Conservation (phyloP, 371 early-diverging fungal species). For the Sporodiniella umbellata region DNA sequence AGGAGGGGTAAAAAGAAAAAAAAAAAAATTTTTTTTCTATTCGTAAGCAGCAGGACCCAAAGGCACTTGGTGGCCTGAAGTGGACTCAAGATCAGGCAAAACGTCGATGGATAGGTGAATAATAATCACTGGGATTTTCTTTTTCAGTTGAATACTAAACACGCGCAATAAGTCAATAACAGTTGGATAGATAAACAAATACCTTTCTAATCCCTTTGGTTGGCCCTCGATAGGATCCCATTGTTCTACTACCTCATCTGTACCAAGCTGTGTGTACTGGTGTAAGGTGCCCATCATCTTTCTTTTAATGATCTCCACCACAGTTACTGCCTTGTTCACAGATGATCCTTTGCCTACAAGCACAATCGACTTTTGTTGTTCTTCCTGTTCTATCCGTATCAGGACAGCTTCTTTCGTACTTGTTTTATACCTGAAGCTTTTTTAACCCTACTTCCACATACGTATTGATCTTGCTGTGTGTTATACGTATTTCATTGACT, state of each 20-base stretch:
- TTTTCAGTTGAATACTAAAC: constrained; percentile 34
- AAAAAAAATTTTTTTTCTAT: too few species aligned
- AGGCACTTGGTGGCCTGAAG: constrained; percentile 37
- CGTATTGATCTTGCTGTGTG: constrained; percentile 27
- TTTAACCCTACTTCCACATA: constrained; percentile 37
- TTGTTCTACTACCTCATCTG: constrained; percentile 43
- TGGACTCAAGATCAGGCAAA: constrained; percentile 32
- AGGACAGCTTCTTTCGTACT: neutral
- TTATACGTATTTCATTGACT: constrained; percentile 43
- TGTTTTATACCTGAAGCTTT: constrained; percentile 27
- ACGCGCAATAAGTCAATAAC: neutral
- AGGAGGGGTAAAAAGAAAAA: neutral
- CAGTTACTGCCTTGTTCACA: constrained; percentile 63
- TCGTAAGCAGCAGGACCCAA: constrained; percentile 32
- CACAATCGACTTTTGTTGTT: constrained; percentile 23
- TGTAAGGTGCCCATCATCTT: constrained; percentile 53
- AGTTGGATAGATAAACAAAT: neutral
- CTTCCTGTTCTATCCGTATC: constrained; percentile 2
- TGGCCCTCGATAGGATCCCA: constrained; percentile 53
- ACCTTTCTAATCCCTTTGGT: constrained; percentile 41
- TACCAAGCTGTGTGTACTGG: constrained; percentile 62
- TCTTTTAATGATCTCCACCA: constrained; percentile 66
- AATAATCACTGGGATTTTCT: constrained; percentile 39
- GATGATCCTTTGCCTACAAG: constrained; percentile 46
- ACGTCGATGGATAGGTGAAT: constrained; percentile 32